These are phyloP conservation scores for Amanita polypyramis DNA, from an alignment of 768 basidiomycete species.

Conservation along the genomic window DNA sequence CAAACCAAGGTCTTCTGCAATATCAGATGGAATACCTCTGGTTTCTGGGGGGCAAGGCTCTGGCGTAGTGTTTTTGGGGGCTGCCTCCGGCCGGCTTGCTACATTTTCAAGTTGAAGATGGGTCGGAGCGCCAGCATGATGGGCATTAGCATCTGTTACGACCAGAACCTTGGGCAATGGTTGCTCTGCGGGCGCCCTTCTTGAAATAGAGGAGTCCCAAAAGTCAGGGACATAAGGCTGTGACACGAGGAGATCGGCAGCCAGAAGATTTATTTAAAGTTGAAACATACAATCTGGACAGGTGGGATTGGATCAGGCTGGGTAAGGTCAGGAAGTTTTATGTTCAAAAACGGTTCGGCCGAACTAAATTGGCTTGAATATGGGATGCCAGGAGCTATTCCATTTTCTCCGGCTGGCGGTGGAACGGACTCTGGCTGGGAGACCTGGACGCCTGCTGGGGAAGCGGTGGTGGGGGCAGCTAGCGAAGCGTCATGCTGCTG, in stretches of 20 bases:
- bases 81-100: conserved; percentile 8
- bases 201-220: conserved; percentile 25
- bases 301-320: conserved; percentile 29
- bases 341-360: conserved; percentile 27
- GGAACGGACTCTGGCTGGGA: conserved; percentile 1
- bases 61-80: conserved; percentile 9
- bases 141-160: conserved; percentile 28
- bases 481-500: conserved; percentile 33
- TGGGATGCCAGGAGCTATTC: conserved; percentile 33
- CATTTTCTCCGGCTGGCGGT: conserved; percentile 17
- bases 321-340: conserved; percentile 49
- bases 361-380: conserved; percentile 10
- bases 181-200: conserved; percentile 13
- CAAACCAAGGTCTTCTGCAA: conserved; percentile 35
- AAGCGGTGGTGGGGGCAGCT: conserved; percentile 13
- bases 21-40: conserved; percentile 32
- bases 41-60: conserved; percentile 10
- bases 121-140: conserved; percentile 26
- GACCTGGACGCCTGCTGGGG: background rate
- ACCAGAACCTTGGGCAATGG: conserved; percentile 33
- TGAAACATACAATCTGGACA: conserved; percentile 48
- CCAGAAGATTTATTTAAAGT: background rate
- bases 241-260: background rate
- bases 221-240: conserved; percentile 40
- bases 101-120: conserved; percentile 22